A percentile compares a stretch with the other conserved stretches of the same genome.
phyloP scores from a whole-genome alignment of 106 monocot species.

The Chionographis japonica region DNA sequence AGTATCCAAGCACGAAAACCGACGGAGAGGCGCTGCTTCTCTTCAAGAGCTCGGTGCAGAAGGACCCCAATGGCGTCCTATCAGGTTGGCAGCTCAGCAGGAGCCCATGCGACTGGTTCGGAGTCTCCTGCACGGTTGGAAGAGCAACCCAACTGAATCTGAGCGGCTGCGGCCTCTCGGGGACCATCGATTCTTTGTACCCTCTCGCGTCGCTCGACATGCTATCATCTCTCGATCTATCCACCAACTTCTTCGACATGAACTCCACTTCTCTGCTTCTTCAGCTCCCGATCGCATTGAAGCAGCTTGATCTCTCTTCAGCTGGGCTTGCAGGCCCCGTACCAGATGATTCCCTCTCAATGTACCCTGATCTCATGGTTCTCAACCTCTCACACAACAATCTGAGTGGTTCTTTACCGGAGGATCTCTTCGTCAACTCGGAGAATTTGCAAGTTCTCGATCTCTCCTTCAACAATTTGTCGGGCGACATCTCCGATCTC shows the following conservation, averaged over 20 bases:
- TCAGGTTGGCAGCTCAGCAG: constrained; percentile 39
- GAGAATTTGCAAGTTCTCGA: constrained; percentile 48
- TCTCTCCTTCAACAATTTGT: constrained; percentile 67
- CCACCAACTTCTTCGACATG: constrained; percentile 41
- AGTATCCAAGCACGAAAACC: constrained; percentile 21
- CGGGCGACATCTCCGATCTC: constrained; percentile 35
- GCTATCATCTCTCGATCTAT: constrained; percentile 60
- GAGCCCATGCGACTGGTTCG: constrained; percentile 58
- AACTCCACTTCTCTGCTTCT: constrained; percentile 39
- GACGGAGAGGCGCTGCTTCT: constrained; percentile 53
- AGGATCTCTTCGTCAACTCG: constrained; percentile 27
- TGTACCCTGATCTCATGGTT: constrained; percentile 30
- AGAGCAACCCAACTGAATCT: constrained; percentile 53
- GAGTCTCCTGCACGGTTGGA: constrained; percentile 47
- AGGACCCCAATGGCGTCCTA: constrained; percentile 45
- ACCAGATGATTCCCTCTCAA: constrained; percentile 29
- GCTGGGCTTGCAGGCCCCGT: constrained; percentile 38
- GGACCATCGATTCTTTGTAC: constrained; percentile 29
- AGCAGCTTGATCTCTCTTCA: constrained; percentile 52
- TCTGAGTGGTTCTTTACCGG: constrained; percentile 39
- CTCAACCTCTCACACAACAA: constrained; percentile 67
- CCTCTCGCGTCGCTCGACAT: constrained; percentile 37
- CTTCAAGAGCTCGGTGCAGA: constrained; percentile 47
- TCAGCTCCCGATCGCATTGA: constrained; percentile 39
- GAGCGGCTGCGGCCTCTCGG: constrained; percentile 39